Percentiles rank a stretch among this genome's conserved stretches.
Evolutionary conservation across 352 stramenopile species (phyloP).

Genomic region (Elongisporangium undulatum): DNA sequence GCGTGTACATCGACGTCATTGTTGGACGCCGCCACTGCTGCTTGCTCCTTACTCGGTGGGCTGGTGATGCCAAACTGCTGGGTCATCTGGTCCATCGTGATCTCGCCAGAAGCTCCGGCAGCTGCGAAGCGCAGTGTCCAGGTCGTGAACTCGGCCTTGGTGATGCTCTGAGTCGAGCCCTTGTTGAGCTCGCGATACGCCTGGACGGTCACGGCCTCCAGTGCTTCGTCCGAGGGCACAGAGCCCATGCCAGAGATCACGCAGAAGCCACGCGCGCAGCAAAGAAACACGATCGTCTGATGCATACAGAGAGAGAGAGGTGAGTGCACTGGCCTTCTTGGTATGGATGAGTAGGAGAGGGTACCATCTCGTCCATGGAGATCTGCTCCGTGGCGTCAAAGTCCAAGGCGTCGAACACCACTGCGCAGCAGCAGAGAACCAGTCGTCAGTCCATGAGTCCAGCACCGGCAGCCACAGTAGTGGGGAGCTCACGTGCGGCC

Average conservation of each 20-base stretch:
- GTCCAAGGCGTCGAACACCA: conserved; percentile 73
- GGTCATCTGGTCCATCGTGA: conserved; percentile 19
- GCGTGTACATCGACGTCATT: not conserved
- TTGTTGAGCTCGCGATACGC: conserved; percentile 62
- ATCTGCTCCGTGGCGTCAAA: conserved; percentile 69
- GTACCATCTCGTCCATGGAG: conserved; percentile 76
- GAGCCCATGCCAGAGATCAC: conserved; percentile 39
- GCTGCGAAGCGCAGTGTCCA: conserved; percentile 36
- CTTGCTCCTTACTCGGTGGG: conserved; percentile 1
- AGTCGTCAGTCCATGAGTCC: not conserved
- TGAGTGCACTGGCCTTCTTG: too few species aligned
- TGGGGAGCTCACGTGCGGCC: conserved; percentile 26
- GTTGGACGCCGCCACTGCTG: conserved; percentile 1
- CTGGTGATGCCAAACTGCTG: conserved; percentile 18
- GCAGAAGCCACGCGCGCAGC: conserved; percentile 40
- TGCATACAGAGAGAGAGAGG: not conserved
- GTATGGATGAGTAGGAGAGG: not conserved
- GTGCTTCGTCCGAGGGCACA: conserved; percentile 48
- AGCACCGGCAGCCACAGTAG: not conserved
- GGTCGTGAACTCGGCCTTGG: conserved; percentile 56
- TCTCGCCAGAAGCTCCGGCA: conserved; percentile 11
- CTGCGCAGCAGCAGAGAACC: conserved; percentile 14
- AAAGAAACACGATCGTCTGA: conserved; percentile 65
- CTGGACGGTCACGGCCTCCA: conserved; percentile 50
- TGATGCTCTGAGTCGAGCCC: conserved; percentile 42